Percentiles rank a stretch among this genome's conserved stretches.
Conservation (phyloP, 306 rosid species). For the Purshia tridentata region DNA sequence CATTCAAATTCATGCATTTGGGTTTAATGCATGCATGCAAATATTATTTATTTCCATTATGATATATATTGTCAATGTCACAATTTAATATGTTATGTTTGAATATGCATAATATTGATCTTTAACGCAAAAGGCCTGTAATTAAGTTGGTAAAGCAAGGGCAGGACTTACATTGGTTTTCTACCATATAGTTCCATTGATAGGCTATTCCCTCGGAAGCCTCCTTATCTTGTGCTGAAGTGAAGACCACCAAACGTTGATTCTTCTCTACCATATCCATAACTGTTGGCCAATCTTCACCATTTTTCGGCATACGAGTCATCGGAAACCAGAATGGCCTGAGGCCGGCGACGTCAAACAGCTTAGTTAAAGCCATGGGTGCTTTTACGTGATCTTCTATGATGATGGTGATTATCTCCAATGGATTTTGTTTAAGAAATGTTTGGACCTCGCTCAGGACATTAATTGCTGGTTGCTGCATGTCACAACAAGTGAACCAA, state of each 20-base stretch:
- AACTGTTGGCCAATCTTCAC: constrained; percentile 57
- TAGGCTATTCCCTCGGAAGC: constrained; percentile 63
- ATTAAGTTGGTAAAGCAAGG: too few species aligned
- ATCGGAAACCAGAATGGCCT: constrained; percentile 62
- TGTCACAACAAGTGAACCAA: too few species aligned
- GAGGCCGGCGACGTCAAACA: constrained; percentile 58
- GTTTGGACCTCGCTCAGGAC: constrained; percentile 49
- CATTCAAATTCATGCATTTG: not conserved
- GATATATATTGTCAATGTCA: not conserved
- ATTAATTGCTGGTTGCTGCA: constrained; percentile 62
- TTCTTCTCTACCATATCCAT: constrained; percentile 46
- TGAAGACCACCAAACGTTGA: constrained; percentile 60
- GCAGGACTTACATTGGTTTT: constrained; percentile 35
- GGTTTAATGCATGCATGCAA: not conserved
- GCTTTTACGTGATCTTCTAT: constrained; percentile 58
- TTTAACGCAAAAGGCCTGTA: too few species aligned
- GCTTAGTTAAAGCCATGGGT: constrained; percentile 51
- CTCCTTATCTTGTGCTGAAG: constrained; percentile 52
- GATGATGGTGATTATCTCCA: constrained; percentile 53
- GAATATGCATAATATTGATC: too few species aligned
- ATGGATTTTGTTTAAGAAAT: constrained; percentile 50
- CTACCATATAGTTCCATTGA: constrained; percentile 59
- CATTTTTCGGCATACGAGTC: constrained; percentile 57
- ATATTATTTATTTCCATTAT: not conserved
- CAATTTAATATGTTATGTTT: too few species aligned